Conservation (phyloP, 2,329 filamentous ascomycete genomes). For the Lasiodiplodia hormozganensis region DNA sequence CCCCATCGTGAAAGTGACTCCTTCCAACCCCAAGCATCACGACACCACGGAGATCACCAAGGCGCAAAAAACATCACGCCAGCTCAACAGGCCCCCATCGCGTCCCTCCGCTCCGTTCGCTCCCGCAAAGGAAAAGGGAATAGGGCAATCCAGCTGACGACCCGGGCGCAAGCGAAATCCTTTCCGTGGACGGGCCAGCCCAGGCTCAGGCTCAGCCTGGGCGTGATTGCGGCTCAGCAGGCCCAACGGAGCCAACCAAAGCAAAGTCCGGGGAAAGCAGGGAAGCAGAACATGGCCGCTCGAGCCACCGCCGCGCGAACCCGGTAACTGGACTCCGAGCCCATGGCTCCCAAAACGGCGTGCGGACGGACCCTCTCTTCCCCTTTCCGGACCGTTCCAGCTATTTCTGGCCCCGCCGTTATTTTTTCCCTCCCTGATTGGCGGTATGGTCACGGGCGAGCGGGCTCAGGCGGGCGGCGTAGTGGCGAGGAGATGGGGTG, state of each 20-base stretch:
- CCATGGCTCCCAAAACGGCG: neutral
- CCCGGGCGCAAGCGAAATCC: neutral
- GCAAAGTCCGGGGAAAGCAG: conserved; percentile 21
- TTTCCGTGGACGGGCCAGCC: neutral
- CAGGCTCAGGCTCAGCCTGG: neutral
- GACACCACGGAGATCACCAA: conserved; percentile 8
- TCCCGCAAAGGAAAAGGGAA: conserved; percentile 3
- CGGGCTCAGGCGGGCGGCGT: neutral
- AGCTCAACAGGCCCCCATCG: conserved; percentile 10
- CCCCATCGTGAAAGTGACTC: neutral
- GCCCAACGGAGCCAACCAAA: neutral
- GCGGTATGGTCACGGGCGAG: neutral
- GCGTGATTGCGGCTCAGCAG: conserved; percentile 15
- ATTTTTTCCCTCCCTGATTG: conserved; percentile 3
- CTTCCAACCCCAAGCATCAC: conserved; percentile 10
- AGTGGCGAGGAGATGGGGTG: conserved; percentile 26
- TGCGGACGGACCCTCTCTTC: neutral
- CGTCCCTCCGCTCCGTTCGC: conserved; percentile 18
- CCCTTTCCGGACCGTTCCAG: neutral
- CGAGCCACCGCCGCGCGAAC: conserved; percentile 1
- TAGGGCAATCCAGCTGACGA: neutral
- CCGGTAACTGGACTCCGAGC: neutral
- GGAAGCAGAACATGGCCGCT: neutral
- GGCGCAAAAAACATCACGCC: conserved; percentile 13
- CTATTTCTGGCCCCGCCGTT: neutral